Evolutionary conservation across 2,329 filamentous ascomycete genomes (phyloP).

Genomic region (Colletotrichum incanum): DNA sequence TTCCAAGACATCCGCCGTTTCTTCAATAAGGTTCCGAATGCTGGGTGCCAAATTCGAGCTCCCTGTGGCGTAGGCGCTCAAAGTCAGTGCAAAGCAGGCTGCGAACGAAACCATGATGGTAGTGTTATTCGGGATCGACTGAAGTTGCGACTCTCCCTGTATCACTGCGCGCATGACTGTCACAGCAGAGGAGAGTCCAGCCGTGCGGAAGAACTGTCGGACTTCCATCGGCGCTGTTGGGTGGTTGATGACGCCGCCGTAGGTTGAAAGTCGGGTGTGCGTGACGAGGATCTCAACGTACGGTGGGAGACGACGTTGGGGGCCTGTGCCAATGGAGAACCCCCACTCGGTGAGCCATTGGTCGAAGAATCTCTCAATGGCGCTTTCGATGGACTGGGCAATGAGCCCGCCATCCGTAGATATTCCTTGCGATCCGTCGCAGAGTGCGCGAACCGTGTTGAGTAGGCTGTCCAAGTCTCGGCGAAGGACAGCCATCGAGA

Average conservation of each 20-base stretch:
- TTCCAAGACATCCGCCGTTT: conserved; percentile 78
- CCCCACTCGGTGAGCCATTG: conserved; percentile 77
- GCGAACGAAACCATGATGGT: conserved; percentile 86
- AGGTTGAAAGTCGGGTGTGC: conserved; percentile 82
- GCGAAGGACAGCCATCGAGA: conserved; percentile 79
- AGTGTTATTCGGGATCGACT: conserved; percentile 85
- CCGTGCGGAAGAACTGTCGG: conserved; percentile 80
- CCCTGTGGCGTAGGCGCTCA: conserved; percentile 72
- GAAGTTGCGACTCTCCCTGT: conserved; percentile 78
- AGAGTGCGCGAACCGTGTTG: conserved; percentile 70
- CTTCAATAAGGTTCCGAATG: conserved; percentile 76
- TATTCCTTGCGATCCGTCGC: conserved; percentile 68
- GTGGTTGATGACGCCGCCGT: conserved; percentile 82
- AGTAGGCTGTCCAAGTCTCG: conserved; percentile 76
- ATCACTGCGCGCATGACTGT: conserved; percentile 83
- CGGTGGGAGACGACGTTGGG: conserved; percentile 74
- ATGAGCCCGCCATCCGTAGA: conserved; percentile 67
- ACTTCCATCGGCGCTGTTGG: conserved; percentile 79
- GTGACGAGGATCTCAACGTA: conserved; percentile 84
- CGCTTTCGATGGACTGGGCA: conserved; percentile 70
- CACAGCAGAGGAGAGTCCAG: conserved; percentile 79
- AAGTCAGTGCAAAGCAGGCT: conserved; percentile 77
- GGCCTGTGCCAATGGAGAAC: conserved; percentile 68
- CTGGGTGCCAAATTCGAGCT: conserved; percentile 74
- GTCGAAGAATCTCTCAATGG: conserved; percentile 77